Conservation (phyloP, 805 yeast genomes). For the Ogataea trehalophila region DNA sequence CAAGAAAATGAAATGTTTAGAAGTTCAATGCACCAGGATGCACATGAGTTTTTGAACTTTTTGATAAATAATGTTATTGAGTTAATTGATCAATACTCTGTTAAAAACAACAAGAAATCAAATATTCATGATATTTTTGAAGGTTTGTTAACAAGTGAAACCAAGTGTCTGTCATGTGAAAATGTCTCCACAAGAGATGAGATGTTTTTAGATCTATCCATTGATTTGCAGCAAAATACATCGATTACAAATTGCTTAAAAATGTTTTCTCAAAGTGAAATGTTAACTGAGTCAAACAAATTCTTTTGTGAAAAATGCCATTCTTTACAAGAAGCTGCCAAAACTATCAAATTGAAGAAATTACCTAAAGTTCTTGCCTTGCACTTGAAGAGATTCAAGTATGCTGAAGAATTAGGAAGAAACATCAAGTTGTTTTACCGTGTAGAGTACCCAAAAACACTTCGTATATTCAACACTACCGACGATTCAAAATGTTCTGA, state of each 20-base stretch:
- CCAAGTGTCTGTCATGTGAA: constrained; percentile 88
- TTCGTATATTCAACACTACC: constrained; percentile 68
- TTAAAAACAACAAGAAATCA: constrained; percentile 1
- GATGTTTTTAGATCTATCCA: constrained; percentile 76
- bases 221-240: constrained; percentile 74
- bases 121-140: constrained; percentile 67
- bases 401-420: constrained; percentile 73
- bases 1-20: constrained; percentile 80
- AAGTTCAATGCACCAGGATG: constrained; percentile 95
- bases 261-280: constrained; percentile 81
- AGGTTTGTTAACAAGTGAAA: constrained; percentile 81
- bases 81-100: constrained; percentile 35
- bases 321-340: constrained; percentile 90
- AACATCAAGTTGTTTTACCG: constrained; percentile 85
- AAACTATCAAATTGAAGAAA: constrained; percentile 73
- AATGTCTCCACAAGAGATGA: constrained; percentile 78
- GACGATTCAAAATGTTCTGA: constrained; percentile 46
- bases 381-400: constrained; percentile 89
- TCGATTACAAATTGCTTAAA: constrained; percentile 73
- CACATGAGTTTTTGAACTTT: constrained; percentile 92
- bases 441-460: constrained; percentile 69
- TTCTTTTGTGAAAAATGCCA: constrained; percentile 90
- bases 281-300: constrained; percentile 81
- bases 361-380: constrained; percentile 76
- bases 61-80: constrained; percentile 65